phyloP scores from a whole-genome alignment of 495 filamentous ascomycete genomes.

The Xylaria scruposa region DNA sequence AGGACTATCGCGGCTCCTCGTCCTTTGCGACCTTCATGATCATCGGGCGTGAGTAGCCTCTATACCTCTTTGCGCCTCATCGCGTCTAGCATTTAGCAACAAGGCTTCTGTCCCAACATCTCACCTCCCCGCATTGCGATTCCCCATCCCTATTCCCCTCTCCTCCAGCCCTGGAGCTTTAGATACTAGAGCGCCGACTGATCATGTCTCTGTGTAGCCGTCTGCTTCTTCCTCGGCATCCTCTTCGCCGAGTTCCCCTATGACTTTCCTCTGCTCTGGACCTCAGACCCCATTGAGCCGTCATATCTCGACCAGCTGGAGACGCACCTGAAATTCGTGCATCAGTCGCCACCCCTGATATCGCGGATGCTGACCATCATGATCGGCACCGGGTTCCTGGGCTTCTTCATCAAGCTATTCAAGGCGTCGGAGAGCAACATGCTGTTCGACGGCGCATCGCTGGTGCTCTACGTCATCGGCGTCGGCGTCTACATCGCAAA shows the following conservation, averaged over 20 bases:
- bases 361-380: slow-evolving; percentile 92
- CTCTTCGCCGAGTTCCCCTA: slow-evolving; percentile 97
- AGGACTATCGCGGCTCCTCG: slow-evolving; percentile 55
- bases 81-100: slow-evolving; percentile 1
- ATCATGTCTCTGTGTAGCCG: slow-evolving; percentile 53
- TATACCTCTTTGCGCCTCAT: neutral
- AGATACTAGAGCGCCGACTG: slow-evolving; percentile 15
- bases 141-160: slow-evolving; percentile 5
- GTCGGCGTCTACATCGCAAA: slow-evolving; percentile 92
- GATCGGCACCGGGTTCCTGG: slow-evolving; percentile 83
- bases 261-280: slow-evolving; percentile 97
- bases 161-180: neutral
- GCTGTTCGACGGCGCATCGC: slow-evolving; percentile 91
- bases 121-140: slow-evolving; percentile 19
- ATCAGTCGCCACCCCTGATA: slow-evolving; percentile 88
- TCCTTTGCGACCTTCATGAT: slow-evolving; percentile 94
- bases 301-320: slow-evolving; percentile 82
- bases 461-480: slow-evolving; percentile 91
- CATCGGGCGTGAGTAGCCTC: slow-evolving; percentile 76
- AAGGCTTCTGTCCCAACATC: neutral
- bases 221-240: slow-evolving; percentile 96
- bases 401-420: slow-evolving; percentile 94
- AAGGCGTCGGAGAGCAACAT: slow-evolving; percentile 88
- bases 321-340: slow-evolving; percentile 82
- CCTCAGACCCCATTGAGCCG: slow-evolving; percentile 63